Evolutionary conservation across 768 basidiomycete genomes (phyloP).

Genomic region (Tephrocybe sp.): DNA sequence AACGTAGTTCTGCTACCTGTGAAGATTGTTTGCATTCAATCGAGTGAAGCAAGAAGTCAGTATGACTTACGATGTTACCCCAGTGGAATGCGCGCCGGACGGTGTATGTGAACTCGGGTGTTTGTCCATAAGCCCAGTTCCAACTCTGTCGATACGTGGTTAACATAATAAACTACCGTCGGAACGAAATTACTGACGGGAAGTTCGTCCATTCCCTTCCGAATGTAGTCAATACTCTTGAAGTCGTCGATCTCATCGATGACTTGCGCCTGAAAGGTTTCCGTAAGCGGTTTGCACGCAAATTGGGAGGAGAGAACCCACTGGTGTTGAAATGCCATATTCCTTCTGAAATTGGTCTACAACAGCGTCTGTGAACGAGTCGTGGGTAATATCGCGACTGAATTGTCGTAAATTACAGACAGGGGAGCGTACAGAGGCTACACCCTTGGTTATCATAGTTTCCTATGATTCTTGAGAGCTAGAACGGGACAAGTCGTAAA

Average conservation of each 20-base stretch:
- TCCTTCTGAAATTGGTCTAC: slow-evolving; percentile 61
- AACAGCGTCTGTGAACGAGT: slow-evolving; percentile 68
- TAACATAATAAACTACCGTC: neutral
- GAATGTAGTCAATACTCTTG: slow-evolving; percentile 55
- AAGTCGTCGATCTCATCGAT: slow-evolving; percentile 47
- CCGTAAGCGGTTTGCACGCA: neutral
- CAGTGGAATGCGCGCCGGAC: slow-evolving; percentile 43
- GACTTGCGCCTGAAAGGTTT: slow-evolving; percentile 30
- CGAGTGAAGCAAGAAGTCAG: neutral
- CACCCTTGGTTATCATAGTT: slow-evolving; percentile 79
- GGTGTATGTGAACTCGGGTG: slow-evolving; percentile 85
- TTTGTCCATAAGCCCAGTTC: slow-evolving; percentile 93
- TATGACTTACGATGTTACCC: slow-evolving; percentile 45
- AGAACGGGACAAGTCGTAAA: neutral
- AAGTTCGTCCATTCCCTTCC: slow-evolving; percentile 69
- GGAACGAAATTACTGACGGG: slow-evolving; percentile 42
- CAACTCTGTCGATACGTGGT: slow-evolving; percentile 59
- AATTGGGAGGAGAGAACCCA: slow-evolving; percentile 16
- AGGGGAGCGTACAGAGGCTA: slow-evolving; percentile 89
- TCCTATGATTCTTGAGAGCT: slow-evolving; percentile 40
- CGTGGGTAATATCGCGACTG: slow-evolving; percentile 54
- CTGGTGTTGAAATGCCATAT: slow-evolving; percentile 41
- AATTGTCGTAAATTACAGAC: slow-evolving; percentile 78
- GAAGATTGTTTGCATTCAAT: neutral
- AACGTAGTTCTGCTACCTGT: slow-evolving; percentile 47